Percentiles rank a stretch among this genome's conserved stretches.
These are phyloP conservation scores for Liquidambar formosana DNA, from an alignment of 164 flowering plant genomes.

Conservation along the genomic window DNA sequence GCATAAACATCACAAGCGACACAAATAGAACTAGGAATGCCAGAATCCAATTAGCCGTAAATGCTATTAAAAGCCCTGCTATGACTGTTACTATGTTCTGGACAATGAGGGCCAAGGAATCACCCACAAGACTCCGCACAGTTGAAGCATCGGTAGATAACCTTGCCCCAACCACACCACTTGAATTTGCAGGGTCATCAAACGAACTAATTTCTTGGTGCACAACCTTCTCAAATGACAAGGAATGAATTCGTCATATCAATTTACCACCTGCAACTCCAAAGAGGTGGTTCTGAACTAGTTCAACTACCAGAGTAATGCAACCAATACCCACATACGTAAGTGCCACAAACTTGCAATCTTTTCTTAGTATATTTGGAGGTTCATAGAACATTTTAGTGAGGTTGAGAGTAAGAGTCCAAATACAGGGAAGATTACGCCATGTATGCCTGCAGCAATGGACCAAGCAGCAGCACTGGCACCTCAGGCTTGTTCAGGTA, in stretches of 20 bases:
- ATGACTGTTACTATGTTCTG: slow-evolving; percentile 14
- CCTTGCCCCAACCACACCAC: slow-evolving; percentile 54
- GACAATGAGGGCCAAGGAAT: slow-evolving; percentile 1
- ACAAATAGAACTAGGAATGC: slow-evolving; percentile 32
- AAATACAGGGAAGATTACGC: slow-evolving; percentile 12
- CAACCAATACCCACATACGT: slow-evolving; percentile 7
- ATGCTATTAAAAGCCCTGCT: slow-evolving; percentile 41
- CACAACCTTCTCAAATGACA: slow-evolving; percentile 18
- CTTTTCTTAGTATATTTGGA: slow-evolving; percentile 1
- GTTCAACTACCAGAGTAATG: slow-evolving; percentile 1
- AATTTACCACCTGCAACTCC: slow-evolving; percentile 9
- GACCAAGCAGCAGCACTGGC: slow-evolving; percentile 17
- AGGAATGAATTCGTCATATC: slow-evolving; percentile 10
- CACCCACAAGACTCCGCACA: slow-evolving; percentile 44
- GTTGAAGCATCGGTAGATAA: slow-evolving; percentile 41
- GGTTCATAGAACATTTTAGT: slow-evolving; percentile 18
- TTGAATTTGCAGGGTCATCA: slow-evolving; percentile 6
- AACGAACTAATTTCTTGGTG: slow-evolving; percentile 4
- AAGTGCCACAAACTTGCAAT: slow-evolving; percentile 9
- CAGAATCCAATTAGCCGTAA: slow-evolving; percentile 44
- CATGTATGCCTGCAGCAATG: slow-evolving; percentile 14
- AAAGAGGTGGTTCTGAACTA: slow-evolving; percentile 13
- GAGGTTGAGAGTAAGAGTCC: slow-evolving; percentile 13
- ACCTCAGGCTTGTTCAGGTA: slow-evolving; percentile 18
- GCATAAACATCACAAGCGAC: slow-evolving; percentile 35